Evolutionary conservation across 1,284 basidiomycete species (phyloP).

Genomic region (Stygiomarasmius scandens): DNA sequence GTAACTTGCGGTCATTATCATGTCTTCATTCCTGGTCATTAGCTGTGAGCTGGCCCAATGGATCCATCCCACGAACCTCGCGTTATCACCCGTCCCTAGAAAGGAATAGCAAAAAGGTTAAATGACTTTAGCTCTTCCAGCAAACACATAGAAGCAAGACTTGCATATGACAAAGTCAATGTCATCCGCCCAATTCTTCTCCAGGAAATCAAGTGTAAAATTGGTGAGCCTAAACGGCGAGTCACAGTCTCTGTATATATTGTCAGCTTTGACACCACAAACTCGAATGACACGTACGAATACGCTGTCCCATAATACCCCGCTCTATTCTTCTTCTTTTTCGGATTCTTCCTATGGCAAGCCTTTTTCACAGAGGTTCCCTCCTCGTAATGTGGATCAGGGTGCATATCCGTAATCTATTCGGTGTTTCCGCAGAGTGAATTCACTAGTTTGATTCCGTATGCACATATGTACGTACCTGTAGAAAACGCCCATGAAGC

Average conservation of each 20-base stretch:
- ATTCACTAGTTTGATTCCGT: not conserved
- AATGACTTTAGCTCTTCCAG: not conserved
- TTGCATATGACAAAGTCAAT: conserved; percentile 90
- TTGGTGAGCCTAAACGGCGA: conserved; percentile 80
- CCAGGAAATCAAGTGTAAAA: conserved; percentile 80
- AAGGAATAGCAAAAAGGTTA: conserved; percentile 12
- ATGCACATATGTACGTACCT: conserved; percentile 21
- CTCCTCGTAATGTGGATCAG: conserved; percentile 64
- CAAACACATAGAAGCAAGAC: conserved; percentile 23
- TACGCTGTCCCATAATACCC: conserved; percentile 64
- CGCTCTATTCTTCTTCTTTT: conserved; percentile 52
- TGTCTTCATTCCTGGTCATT: too few species aligned
- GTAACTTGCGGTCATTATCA: conserved; percentile 82
- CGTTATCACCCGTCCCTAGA: conserved; percentile 90
- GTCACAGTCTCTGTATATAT: conserved; percentile 75
- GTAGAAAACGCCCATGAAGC: conserved; percentile 72
- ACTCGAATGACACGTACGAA: conserved; percentile 44
- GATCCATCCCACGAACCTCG: conserved; percentile 55
- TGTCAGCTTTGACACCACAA: conserved; percentile 10
- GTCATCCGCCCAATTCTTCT: conserved; percentile 78
- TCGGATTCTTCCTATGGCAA: conserved; percentile 68
- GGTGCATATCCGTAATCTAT: conserved; percentile 82
- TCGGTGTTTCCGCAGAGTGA: not conserved
- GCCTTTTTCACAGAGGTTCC: conserved; percentile 54
- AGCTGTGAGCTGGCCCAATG: too few species aligned